Base-by-base conservation (phyloP, 495 filamentous ascomycete genomes). In the Thermothielavioides terrestris region DNA sequence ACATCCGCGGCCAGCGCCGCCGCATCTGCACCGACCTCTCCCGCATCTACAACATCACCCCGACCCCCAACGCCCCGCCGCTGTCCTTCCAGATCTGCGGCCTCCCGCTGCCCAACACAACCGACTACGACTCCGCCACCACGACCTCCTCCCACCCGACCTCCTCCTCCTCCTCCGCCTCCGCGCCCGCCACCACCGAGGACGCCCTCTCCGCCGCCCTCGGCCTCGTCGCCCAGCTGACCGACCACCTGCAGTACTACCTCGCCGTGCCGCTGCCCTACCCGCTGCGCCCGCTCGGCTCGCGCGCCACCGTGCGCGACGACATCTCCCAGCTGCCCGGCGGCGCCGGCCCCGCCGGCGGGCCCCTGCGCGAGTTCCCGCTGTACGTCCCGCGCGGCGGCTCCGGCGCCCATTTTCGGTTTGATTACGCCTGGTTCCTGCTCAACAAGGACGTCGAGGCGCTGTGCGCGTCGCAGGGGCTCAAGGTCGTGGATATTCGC, bases 371-470 rank as follows among this genome's bases (percentile, higher is more conserved):
- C 17, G 83, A 79, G 2, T 94, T 87, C 61, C 92, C 91, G 2
- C 75, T 98, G 0, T 88, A 86, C 63, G 75, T 84, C 28, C 65
- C 67, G 9, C 84, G 86, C 49, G 81, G 83, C 15, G 71, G 72
- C 12, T 70, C 66, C 1, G 81, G 79, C 11, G 81, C 89, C 3
- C 77, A 83, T 25, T 95, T 86, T 59, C 80, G 90, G 9, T 95
- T 96, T 61, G 91, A 96, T 54, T 98, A 97, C 69, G 92, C 75
- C 5, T 89, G 95, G 54, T 98, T 97, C 55, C 67, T 97, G 10
- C 72, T 98, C 4, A 96, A 97, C 67, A 91, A 95, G 60, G 75
- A 96, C 57, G 87, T 98, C 38, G 91, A 98, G 67, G 76, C 86
- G 34, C 72, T 98, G 25, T 85, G 89, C 53, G 78, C 74, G 49